These are phyloP conservation scores for Citrus unshiu DNA, from an alignment of 345 rosid species.

Conservation along the genomic window DNA sequence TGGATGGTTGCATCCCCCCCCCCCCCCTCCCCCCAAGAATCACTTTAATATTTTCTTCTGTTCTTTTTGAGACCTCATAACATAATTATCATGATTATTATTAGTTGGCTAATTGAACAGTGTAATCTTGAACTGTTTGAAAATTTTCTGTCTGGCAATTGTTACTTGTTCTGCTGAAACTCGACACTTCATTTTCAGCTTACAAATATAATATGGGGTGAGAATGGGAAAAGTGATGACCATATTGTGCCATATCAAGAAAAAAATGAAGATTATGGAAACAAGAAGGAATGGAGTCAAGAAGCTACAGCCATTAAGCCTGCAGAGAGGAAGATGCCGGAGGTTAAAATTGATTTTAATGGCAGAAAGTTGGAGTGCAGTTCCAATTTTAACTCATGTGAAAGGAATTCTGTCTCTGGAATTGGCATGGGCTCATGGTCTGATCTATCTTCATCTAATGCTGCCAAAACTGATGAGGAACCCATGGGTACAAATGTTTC, in stretches of 20 bases:
- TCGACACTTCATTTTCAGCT: conserved; percentile 49
- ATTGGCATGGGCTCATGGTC: conserved; percentile 54
- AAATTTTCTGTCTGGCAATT: conserved; percentile 11
- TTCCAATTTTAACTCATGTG: conserved; percentile 35
- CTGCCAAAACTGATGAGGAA: conserved; percentile 41
- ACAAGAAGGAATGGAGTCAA: conserved; percentile 49
- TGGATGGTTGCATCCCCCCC: no score
- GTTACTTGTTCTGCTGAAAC: conserved; percentile 8
- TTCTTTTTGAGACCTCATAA: neutral
- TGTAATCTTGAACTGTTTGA: neutral
- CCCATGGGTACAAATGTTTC: conserved; percentile 48
- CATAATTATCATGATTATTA: neutral
- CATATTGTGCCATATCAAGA: conserved; percentile 73
- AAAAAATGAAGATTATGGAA: conserved; percentile 39
- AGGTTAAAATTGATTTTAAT: conserved; percentile 32
- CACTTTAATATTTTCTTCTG: neutral
- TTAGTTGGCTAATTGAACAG: neutral
- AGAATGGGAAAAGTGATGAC: conserved; percentile 62
- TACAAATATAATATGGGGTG: conserved; percentile 84
- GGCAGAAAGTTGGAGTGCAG: conserved; percentile 40
- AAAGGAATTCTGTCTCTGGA: conserved; percentile 43
- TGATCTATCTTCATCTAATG: conserved; percentile 40
- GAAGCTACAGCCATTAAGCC: conserved; percentile 36
- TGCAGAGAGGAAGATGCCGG: conserved; percentile 39
- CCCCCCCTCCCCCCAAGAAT: neutral